These are phyloP conservation scores for Nannizzia gypsea DNA, from an alignment of 2,329 filamentous ascomycete genomes.

Conservation along the genomic window DNA sequence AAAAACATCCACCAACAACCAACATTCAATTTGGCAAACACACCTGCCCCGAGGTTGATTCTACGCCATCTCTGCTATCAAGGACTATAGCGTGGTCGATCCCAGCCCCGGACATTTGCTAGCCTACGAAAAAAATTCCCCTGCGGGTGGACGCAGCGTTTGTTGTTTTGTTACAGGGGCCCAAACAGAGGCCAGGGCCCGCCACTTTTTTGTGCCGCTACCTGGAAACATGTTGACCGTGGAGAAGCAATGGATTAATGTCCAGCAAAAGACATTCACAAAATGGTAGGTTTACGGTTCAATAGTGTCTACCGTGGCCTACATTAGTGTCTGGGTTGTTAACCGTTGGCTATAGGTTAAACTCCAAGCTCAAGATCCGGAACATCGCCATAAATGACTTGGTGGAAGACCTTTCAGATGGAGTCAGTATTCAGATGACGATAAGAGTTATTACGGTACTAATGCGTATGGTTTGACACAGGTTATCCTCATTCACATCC, in stretches of 20 bases:
- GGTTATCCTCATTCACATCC: slow-evolving; percentile 91
- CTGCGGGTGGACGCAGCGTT: neutral
- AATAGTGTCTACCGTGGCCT: slow-evolving; percentile 2
- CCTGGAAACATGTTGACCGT: slow-evolving; percentile 33
- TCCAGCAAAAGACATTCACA: slow-evolving; percentile 98
- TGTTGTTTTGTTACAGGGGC: neutral
- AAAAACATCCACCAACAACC: neutral
- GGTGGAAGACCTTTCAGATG: slow-evolving; percentile 81
- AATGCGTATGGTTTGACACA: slow-evolving; percentile 26
- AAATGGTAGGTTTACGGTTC: slow-evolving; percentile 58
- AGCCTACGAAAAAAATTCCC: neutral
- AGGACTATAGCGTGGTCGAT: neutral
- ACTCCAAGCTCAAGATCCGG: slow-evolving; percentile 78
- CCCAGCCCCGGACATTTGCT: neutral
- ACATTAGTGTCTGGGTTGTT: neutral
- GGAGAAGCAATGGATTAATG: slow-evolving; percentile 56
- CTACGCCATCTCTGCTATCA: neutral
- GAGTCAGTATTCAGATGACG: slow-evolving; percentile 48
- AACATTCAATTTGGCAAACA: neutral
- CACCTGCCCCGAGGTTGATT: neutral
- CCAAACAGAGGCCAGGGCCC: slow-evolving; percentile 1
- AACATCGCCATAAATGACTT: slow-evolving; percentile 74
- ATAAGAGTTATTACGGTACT: neutral
- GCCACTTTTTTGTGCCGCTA: slow-evolving; percentile 9
- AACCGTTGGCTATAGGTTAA: slow-evolving; percentile 53